A percentile compares a stretch with the other conserved stretches of the same genome.
phyloP scores from a whole-genome alignment of 2,329 filamentous ascomycete genomes.

The Aspergillus sp. region DNA sequence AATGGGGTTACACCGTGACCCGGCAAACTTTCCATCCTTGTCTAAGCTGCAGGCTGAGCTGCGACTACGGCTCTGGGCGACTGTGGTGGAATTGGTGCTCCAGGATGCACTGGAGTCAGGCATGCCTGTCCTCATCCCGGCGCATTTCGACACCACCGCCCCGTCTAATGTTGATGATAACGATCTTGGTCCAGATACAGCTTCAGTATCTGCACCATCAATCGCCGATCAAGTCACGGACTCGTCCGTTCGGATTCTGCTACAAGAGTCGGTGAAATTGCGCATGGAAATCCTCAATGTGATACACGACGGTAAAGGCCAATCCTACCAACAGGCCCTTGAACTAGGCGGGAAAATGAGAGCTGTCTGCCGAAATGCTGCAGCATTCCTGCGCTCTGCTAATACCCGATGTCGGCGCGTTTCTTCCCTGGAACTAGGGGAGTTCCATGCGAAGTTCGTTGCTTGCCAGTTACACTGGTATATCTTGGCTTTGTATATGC shows the following conservation, averaged over 20 bases:
- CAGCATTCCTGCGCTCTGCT: background rate
- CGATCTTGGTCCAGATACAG: slow-evolving; percentile 21
- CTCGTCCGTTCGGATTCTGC: slow-evolving; percentile 1
- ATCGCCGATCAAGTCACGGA: background rate
- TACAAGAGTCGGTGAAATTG: background rate
- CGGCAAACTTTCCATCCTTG: slow-evolving; percentile 20
- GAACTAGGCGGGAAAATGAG: slow-evolving; percentile 1
- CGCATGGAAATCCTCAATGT: background rate
- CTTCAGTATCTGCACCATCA: background rate
- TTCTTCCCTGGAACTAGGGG: background rate
- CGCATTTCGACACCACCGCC: slow-evolving; percentile 4
- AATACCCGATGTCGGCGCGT: too few species aligned
- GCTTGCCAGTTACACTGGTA: slow-evolving; percentile 15
- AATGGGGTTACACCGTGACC: slow-evolving; percentile 32
- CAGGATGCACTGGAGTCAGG: slow-evolving; percentile 17
- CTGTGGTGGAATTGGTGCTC: slow-evolving; percentile 17
- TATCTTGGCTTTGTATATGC: slow-evolving; percentile 14
- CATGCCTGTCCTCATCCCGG: slow-evolving; percentile 7
- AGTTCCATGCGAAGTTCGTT: slow-evolving; percentile 3
- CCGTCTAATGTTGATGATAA: slow-evolving; percentile 28
- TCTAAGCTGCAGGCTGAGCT: slow-evolving; percentile 16
- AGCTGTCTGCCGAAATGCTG: background rate
- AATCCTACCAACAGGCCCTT: slow-evolving; percentile 4
- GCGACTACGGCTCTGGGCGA: slow-evolving; percentile 18
- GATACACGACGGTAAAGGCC: background rate